These are phyloP conservation scores for Heliocybe sulcata DNA, from an alignment of 1,284 basidiomycete genomes.

Conservation along the genomic window DNA sequence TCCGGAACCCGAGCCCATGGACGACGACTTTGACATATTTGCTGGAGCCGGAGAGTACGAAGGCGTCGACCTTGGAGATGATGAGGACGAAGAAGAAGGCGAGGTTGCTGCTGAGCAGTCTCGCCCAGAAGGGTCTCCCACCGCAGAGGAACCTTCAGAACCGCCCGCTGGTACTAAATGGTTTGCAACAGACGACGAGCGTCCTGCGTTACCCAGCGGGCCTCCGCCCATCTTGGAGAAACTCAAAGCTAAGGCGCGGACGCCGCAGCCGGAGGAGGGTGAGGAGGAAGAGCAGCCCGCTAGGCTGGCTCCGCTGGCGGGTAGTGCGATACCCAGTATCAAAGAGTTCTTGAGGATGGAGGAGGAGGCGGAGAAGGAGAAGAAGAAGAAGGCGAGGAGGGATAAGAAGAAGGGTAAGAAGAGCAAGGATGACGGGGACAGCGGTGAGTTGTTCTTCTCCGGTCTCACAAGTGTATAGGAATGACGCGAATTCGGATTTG, in stretches of 20 bases:
- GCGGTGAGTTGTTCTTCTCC: constrained; percentile 5
- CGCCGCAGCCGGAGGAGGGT: constrained; percentile 13
- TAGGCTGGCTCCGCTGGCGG: constrained; percentile 63
- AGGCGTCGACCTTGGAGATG: constrained; percentile 55
- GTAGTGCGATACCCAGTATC: constrained; percentile 75
- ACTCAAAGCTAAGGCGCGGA: neutral
- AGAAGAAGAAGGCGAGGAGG: constrained; percentile 64
- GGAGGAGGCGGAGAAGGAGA: constrained; percentile 49
- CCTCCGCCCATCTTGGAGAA: neutral
- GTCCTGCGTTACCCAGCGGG: neutral
- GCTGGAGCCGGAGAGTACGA: constrained; percentile 81
- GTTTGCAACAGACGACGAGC: constrained; percentile 2
- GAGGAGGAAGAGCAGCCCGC: constrained; percentile 31
- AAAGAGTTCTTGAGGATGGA: constrained; percentile 75
- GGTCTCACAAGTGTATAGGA: too few relatives aligned
- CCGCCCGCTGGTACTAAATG: neutral
- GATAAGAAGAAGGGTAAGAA: constrained; percentile 49
- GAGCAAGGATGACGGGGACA: constrained; percentile 18
- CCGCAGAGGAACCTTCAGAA: constrained; percentile 2
- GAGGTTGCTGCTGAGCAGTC: constrained; percentile 11
- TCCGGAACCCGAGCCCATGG: constrained; percentile 21
- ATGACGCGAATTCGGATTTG: too few relatives aligned
- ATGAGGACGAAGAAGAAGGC: constrained; percentile 39
- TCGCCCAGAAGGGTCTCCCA: constrained; percentile 7
- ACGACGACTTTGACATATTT: constrained; percentile 74